Evolutionary conservation across 2,329 filamentous ascomycete genomes (phyloP).

Genomic region (Chalara sp.): DNA sequence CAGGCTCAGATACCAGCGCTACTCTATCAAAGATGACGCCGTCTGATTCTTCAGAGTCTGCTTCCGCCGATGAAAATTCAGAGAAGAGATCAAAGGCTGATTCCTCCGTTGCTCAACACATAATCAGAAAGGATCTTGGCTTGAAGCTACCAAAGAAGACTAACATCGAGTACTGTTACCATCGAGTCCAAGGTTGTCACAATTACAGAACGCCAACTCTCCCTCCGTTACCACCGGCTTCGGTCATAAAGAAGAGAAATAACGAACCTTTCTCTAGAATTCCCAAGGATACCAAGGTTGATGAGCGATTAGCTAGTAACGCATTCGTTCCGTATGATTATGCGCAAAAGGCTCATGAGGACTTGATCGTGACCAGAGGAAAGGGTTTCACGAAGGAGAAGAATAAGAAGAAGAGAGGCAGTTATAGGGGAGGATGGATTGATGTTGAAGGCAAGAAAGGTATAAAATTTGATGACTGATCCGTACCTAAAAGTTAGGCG

Average conservation of each 20-base stretch:
- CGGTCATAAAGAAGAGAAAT: constrained; percentile 38
- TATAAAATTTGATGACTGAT: constrained; percentile 86
- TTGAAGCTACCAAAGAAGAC: neutral
- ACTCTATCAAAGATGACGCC: constrained; percentile 24
- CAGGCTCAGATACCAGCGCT: constrained; percentile 30
- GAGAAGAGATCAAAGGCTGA: constrained; percentile 35
- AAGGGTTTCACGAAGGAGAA: constrained; percentile 99
- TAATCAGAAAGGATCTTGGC: neutral
- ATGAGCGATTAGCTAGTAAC: constrained; percentile 68
- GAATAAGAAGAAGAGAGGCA: constrained; percentile 95
- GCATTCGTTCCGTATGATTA: constrained; percentile 80
- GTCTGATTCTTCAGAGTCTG: constrained; percentile 19
- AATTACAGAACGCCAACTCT: constrained; percentile 26
- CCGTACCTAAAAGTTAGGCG: constrained; percentile 21
- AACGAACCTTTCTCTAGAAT: constrained; percentile 74
- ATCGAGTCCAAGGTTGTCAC: constrained; percentile 24
- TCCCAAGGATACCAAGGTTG: constrained; percentile 60
- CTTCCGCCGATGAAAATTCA: constrained; percentile 19
- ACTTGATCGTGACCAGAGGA: constrained; percentile 84
- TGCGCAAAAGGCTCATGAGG: constrained; percentile 79
- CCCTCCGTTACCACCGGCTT: constrained; percentile 28
- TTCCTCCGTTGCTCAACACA: constrained; percentile 32
- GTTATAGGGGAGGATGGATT: constrained; percentile 82
- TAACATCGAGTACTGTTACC: neutral
- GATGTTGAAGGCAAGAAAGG: constrained; percentile 77